Conservation (phyloP, 768 basidiomycete genomes). For the Infundibulicybe gibba region DNA sequence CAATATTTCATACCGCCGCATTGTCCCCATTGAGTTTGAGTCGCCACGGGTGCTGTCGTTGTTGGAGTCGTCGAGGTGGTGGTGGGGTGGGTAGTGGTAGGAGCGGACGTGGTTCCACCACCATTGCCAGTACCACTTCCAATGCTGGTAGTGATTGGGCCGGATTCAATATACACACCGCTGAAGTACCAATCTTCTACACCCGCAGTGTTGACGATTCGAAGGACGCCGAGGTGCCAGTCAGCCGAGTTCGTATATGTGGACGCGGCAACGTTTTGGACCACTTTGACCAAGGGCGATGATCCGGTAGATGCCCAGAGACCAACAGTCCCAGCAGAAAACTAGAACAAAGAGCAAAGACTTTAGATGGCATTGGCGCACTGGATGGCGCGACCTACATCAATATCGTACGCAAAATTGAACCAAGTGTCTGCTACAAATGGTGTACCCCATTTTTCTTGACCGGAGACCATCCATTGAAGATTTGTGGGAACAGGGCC, state of each 20-base stretch:
- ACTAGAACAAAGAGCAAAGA: constrained; percentile 25
- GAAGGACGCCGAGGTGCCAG: constrained; percentile 61
- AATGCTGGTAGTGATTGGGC: constrained; percentile 49
- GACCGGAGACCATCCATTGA: constrained; percentile 46
- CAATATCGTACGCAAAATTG: constrained; percentile 66
- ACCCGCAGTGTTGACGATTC: constrained; percentile 41
- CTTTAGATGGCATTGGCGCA: background rate
- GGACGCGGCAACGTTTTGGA: constrained; percentile 39
- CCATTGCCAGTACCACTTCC: constrained; percentile 29
- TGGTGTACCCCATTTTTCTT: constrained; percentile 45
- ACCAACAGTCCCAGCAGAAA: constrained; percentile 48
- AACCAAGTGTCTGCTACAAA: constrained; percentile 54
- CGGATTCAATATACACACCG: constrained; percentile 58
- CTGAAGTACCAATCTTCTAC: constrained; percentile 59
- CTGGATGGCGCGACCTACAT: constrained; percentile 30
- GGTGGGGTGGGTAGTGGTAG: constrained; percentile 11
- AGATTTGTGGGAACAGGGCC: constrained; percentile 44
- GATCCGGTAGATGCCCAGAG: constrained; percentile 54
- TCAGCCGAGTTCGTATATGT: constrained; percentile 58
- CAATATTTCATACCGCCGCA: constrained; percentile 38
- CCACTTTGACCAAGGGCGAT: constrained; percentile 45
- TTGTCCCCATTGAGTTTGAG: constrained; percentile 45
- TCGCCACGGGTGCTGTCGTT: constrained; percentile 29
- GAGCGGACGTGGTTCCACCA: constrained; percentile 11
- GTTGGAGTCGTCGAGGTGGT: constrained; percentile 17